Percentiles rank a stretch among this genome's conserved stretches.
These are phyloP conservation scores for Corynespora cassiicola DNA, from an alignment of 2,329 filamentous ascomycete genomes.

Conservation along the genomic window DNA sequence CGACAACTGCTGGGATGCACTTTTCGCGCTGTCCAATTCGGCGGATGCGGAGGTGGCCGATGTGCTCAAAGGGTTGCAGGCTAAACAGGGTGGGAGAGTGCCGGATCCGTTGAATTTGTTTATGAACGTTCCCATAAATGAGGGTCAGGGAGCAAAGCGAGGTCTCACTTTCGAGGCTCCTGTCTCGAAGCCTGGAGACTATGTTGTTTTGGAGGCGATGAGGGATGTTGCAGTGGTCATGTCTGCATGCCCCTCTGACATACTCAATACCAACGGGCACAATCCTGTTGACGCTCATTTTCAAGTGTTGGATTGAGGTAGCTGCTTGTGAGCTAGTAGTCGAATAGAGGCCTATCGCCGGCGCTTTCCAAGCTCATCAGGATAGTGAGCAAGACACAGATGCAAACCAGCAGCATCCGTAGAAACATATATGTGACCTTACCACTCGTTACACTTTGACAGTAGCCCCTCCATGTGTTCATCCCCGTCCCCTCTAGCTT, in stretches of 20 bases:
- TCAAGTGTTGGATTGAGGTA: conserved; percentile 23
- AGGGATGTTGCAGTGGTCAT: conserved; percentile 55
- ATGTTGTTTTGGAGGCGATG: conserved; percentile 51
- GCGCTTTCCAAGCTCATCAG: conserved; percentile 21
- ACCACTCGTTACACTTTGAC: conserved; percentile 9
- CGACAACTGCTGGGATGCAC: conserved; percentile 44
- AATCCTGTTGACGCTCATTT: conserved; percentile 54
- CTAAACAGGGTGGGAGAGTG: conserved; percentile 30
- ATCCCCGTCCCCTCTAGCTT: not conserved
- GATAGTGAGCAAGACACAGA: conserved; percentile 20
- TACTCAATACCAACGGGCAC: conserved; percentile 51
- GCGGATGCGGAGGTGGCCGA: conserved; percentile 18
- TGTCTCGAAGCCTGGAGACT: conserved; percentile 49
- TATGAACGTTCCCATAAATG: conserved; percentile 54
- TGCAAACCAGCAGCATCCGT: conserved; percentile 15
- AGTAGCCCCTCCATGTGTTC: conserved; percentile 2
- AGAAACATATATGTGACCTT: conserved; percentile 16
- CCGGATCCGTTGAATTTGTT: conserved; percentile 47
- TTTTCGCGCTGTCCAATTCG: conserved; percentile 23
- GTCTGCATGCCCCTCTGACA: conserved; percentile 55
- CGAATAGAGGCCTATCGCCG: conserved; percentile 5
- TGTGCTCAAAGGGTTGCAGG: conserved; percentile 26
- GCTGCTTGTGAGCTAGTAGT: not conserved
- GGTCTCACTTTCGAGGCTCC: conserved; percentile 49
- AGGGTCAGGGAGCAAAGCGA: conserved; percentile 42